phyloP scores from a whole-genome alignment of 1,139 yeast genomes.

The Yamadazyma oceani region DNA sequence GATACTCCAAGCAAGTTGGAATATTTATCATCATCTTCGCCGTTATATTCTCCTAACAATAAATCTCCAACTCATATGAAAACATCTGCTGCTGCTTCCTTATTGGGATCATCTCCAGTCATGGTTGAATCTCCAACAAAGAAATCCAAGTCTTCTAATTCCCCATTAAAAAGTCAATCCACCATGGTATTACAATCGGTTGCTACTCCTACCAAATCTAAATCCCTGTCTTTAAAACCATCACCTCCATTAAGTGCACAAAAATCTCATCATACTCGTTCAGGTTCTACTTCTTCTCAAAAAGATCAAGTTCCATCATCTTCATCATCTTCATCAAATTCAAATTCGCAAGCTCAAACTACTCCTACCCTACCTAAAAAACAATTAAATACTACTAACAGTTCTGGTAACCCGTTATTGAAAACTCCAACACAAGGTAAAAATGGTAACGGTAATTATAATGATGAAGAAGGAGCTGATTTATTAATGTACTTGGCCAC shows the following conservation, averaged over 20 bases:
- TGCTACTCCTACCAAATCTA: constrained; percentile 26
- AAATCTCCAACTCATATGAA: constrained; percentile 45
- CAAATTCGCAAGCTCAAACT: constrained; percentile 23
- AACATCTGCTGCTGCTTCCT: constrained; percentile 37
- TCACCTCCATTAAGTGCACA: constrained; percentile 32
- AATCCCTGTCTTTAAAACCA: constrained; percentile 32
- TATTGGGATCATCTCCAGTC: constrained; percentile 27
- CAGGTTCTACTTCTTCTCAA: constrained; percentile 1
- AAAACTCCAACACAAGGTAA: constrained; percentile 40
- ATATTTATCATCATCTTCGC: constrained; percentile 31
- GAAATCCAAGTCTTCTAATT: constrained; percentile 23
- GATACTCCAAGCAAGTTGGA: constrained; percentile 15
- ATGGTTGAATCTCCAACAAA: constrained; percentile 37
- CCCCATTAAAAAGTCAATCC: constrained; percentile 28
- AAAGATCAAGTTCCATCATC: no score
- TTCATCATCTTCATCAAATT: no score
- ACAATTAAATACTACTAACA: constrained; percentile 15
- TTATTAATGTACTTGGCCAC: constrained; percentile 79
- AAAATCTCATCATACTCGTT: constrained; percentile 9
- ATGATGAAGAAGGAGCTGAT: constrained; percentile 81
- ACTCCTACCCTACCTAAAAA: constrained; percentile 37
- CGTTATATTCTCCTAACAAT: constrained; percentile 41
- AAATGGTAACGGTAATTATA: constrained; percentile 21
- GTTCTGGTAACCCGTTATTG: constrained; percentile 22
- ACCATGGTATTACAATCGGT: constrained; percentile 43